A percentile compares a stretch with the other conserved stretches of the same genome.
Conservation (phyloP, 345 rosid genomes). For the Noccaea caerulescens region DNA sequence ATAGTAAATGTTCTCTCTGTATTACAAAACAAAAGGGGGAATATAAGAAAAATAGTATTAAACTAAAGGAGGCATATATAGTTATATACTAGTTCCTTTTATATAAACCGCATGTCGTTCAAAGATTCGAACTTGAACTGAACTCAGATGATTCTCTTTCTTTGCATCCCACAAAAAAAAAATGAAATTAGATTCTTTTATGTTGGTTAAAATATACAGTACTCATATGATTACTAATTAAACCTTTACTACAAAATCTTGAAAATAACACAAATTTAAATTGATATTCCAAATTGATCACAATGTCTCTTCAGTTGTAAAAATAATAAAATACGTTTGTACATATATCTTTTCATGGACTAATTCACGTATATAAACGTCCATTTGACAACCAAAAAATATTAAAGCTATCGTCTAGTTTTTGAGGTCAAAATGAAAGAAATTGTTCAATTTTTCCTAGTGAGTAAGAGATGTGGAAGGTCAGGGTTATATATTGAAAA, state of each 20-base stretch:
- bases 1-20: conserved; percentile 21
- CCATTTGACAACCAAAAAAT: neutral
- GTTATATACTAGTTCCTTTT: conserved; percentile 38
- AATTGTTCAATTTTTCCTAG: neutral
- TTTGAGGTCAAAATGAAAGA: neutral
- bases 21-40: conserved; percentile 32
- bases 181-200: conserved; percentile 15
- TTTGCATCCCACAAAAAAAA: conserved; percentile 11
- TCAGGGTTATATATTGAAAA: no score
- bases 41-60: conserved; percentile 30
- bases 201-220: conserved; percentile 14
- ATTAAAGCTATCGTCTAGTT: neutral
- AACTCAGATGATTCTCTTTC: conserved; percentile 28
- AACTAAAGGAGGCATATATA: conserved; percentile 31
- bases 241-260: neutral
- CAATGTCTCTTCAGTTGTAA: neutral
- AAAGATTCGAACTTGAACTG: conserved; percentile 41
- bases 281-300: neutral
- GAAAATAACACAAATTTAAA: neutral
- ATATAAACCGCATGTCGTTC: conserved; percentile 47
- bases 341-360: neutral
- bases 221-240: neutral
- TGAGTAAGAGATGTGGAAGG: no score
- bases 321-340: neutral
- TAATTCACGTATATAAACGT: neutral